These are phyloP conservation scores for Geranium rotundifolium DNA, from an alignment of 345 rosid genomes.

Conservation along the genomic window DNA sequence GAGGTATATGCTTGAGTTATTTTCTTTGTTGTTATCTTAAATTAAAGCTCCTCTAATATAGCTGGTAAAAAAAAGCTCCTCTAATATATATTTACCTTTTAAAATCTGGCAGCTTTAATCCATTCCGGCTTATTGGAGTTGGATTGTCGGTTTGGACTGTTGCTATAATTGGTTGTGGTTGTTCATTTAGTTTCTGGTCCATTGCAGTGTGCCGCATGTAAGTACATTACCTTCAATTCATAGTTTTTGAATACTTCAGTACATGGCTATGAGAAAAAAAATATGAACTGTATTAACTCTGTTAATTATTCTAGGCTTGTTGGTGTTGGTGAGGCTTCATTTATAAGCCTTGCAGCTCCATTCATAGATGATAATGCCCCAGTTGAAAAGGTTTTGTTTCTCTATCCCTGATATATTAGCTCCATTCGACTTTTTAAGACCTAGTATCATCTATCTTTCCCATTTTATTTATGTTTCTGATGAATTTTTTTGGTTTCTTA, in stretches of 20 bases:
- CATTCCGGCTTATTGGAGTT: constrained; percentile 89
- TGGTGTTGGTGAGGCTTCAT: constrained; percentile 98
- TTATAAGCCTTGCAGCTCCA: constrained; percentile 95
- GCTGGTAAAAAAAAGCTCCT: too few relatives aligned
- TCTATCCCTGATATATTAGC: background rate
- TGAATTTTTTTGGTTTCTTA: too few relatives aligned
- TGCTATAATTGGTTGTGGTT: constrained; percentile 69
- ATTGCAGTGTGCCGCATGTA: constrained; percentile 82
- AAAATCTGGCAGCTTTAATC: constrained; percentile 54
- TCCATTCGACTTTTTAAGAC: background rate
- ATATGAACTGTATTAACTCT: background rate
- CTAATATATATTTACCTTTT: constrained; percentile 8
- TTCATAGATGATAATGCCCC: constrained; percentile 97
- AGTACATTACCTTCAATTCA: constrained; percentile 17
- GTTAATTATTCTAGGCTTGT: constrained; percentile 53
- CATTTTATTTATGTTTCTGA: background rate
- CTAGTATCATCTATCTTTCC: background rate
- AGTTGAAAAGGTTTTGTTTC: constrained; percentile 44
- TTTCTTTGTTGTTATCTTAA: background rate
- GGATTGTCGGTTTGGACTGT: constrained; percentile 84
- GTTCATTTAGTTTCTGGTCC: constrained; percentile 82
- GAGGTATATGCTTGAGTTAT: background rate
- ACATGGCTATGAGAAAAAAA: background rate
- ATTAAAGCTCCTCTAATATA: background rate
- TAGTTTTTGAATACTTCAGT: background rate